These are phyloP conservation scores for Mediolabrus comicus DNA, from an alignment of 108 stramenopile species.

Conservation along the genomic window DNA sequence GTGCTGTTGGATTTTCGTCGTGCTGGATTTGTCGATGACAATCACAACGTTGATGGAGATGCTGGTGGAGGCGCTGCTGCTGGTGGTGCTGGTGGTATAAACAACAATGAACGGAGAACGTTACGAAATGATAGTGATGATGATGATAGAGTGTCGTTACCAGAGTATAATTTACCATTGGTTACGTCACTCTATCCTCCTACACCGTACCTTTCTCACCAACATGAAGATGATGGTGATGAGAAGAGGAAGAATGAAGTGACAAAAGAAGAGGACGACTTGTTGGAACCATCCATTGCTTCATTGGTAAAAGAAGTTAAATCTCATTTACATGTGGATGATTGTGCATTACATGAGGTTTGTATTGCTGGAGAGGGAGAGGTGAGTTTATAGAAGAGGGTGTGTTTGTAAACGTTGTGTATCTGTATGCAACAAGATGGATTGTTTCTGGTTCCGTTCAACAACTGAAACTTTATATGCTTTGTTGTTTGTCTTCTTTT, in stretches of 20 bases:
- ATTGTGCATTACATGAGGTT: neutral
- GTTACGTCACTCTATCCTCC: constrained; percentile 2
- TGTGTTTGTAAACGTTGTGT: too few relatives aligned
- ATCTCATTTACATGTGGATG: constrained; percentile 1
- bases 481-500: neutral
- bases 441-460: too few relatives aligned
- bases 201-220: too few relatives aligned
- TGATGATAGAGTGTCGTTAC: neutral
- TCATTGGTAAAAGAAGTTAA: constrained; percentile 39
- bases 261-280: constrained; percentile 14
- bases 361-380: constrained; percentile 1
- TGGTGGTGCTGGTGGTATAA: neutral
- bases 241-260: too few relatives aligned
- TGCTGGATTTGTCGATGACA: too few relatives aligned
- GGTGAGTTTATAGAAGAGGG: too few relatives aligned
- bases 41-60: too few relatives aligned
- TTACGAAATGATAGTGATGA: neutral
- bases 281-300: constrained; percentile 41
- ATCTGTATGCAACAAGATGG: too few relatives aligned
- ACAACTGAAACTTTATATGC: too few relatives aligned
- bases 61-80: constrained; percentile 1
- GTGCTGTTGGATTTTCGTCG: constrained; percentile 57
- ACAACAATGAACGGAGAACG: neutral
- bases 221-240: too few relatives aligned
- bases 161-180: constrained; percentile 11